Base-by-base conservation (phyloP, 1,284 basidiomycete species). In the Heterobasidion occidentale region DNA sequence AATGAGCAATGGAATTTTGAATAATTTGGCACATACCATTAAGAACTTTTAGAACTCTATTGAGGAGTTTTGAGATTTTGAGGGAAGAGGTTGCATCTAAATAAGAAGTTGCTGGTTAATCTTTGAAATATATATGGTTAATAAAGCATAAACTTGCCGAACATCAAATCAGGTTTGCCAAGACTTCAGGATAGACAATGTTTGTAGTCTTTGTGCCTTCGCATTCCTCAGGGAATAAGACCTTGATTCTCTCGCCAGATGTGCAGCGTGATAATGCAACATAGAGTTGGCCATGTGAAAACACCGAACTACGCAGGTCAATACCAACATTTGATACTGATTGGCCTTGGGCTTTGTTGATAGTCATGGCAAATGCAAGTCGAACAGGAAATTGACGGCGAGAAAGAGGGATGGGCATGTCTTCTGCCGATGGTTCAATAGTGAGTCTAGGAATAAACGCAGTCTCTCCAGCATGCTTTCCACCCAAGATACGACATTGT, bases 321-420 rank as follows among this genome's bases (percentile, higher is more conserved):
- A 73, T 52, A 0, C 68, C 70, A 1, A 71, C 65, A 52, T 53
- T 27, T 9, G 65, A 57, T 1, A 72, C 60, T 0, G 70, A 75
- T 57, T 77, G 76, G 0, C 77, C 76, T 62, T 79, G 76, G 0
- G 70, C 36, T 54, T 76, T 77, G 60, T 77, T 77, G 57, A 77
- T 74, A 5, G 67, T 71, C 55, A 77, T 70, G 11, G 71, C 67
- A 65, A 76, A 77, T 5, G 74, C 73, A 1, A 75, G 64, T 0
- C 62, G 60, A 0, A 76, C 60, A 9, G 75, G 74, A 62, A 75
- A 76, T 59, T 77, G 74, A 1, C 57, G 58, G 7, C 68, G 63
- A 11, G 47, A 47, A 9, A 75, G 59, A 7, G 36, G 51, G 55
- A 69, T 70, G 2, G 59, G 58, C 50, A 67, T 63, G 47, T 59